A percentile compares a stretch with the other conserved stretches of the same genome.
Evolutionary conservation across 495 filamentous ascomycete genomes (phyloP).

Genomic region (Astrothelium subdiscretum): DNA sequence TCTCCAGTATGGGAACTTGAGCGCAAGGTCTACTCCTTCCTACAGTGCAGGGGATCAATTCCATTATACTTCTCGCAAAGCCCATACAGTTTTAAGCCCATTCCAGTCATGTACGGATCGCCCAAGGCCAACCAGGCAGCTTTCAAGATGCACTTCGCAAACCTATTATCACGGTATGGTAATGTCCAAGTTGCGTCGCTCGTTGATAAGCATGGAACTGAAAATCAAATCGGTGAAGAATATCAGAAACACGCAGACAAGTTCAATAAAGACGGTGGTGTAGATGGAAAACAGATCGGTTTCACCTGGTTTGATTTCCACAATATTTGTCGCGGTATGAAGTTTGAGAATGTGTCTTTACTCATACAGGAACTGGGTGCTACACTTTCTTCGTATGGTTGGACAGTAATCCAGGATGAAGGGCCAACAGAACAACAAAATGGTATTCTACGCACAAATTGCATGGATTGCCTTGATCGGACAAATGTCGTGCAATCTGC

Average conservation of each 20-base stretch:
- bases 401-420: conserved; percentile 30
- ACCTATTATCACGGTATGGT: conserved; percentile 56
- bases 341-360: conserved; percentile 80
- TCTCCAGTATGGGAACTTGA: conserved; percentile 47
- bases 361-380: conserved; percentile 58
- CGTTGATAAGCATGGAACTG: conserved; percentile 75
- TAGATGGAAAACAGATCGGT: conserved; percentile 41
- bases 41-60: conserved; percentile 79
- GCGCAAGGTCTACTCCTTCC: conserved; percentile 63
- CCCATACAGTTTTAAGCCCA: conserved; percentile 82
- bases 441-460: conserved; percentile 80
- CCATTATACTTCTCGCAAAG: conserved; percentile 88
- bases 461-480: conserved; percentile 93
- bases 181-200: conserved; percentile 67
- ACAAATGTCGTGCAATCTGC: conserved; percentile 91
- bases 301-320: conserved; percentile 99
- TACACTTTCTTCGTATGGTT: conserved; percentile 53
- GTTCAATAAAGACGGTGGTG: conserved; percentile 50
- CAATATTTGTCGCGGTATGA: conserved; percentile 82
- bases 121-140: conserved; percentile 62
- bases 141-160: conserved; percentile 66
- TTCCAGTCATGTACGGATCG: conserved; percentile 70
- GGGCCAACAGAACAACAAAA: conserved; percentile 38
- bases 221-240: conserved; percentile 62
- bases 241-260: conserved; percentile 54